These are phyloP conservation scores for Penicillium verrucosum DNA, from an alignment of 2,329 filamentous ascomycete genomes.

Conservation along the genomic window DNA sequence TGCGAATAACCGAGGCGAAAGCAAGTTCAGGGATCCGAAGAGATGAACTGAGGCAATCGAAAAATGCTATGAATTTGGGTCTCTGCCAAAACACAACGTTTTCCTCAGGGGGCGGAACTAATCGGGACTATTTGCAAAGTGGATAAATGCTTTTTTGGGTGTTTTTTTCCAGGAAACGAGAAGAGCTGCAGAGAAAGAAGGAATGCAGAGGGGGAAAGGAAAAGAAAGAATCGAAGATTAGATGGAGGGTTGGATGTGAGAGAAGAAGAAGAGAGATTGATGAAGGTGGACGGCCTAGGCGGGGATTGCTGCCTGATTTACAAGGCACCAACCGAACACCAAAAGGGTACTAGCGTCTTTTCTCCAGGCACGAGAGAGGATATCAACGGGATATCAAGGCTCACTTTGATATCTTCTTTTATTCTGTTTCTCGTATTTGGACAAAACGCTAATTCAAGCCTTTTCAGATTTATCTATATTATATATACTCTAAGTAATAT, in stretches of 20 bases:
- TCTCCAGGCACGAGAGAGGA: neutral
- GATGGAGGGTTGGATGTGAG: slow-evolving; percentile 14
- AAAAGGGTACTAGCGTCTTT: slow-evolving; percentile 2
- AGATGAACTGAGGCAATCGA: neutral
- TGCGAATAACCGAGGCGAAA: slow-evolving; percentile 1
- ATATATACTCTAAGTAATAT: neutral
- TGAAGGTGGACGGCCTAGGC: slow-evolving; percentile 15
- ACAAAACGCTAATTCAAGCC: neutral
- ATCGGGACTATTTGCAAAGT: slow-evolving; percentile 24
- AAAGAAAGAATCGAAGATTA: slow-evolving; percentile 31
- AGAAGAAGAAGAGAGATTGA: slow-evolving; percentile 21
- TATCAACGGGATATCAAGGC: neutral
- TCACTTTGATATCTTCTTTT: neutral
- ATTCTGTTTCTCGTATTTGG: neutral
- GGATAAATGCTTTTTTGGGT: slow-evolving; percentile 17
- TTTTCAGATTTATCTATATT: neutral
- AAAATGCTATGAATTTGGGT: slow-evolving; percentile 14
- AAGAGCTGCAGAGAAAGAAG: slow-evolving; percentile 30
- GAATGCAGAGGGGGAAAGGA: slow-evolving; percentile 27
- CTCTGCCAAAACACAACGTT: slow-evolving; percentile 22
- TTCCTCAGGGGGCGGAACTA: slow-evolving; percentile 26
- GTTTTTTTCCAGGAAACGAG: slow-evolving; percentile 25
- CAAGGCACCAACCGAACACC: neutral
- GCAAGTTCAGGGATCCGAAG: slow-evolving; percentile 1
- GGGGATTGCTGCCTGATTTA: slow-evolving; percentile 8